These are phyloP conservation scores for Phyllosticta paracitricarpa DNA, from an alignment of 2,329 filamentous ascomycete genomes.

Conservation along the genomic window DNA sequence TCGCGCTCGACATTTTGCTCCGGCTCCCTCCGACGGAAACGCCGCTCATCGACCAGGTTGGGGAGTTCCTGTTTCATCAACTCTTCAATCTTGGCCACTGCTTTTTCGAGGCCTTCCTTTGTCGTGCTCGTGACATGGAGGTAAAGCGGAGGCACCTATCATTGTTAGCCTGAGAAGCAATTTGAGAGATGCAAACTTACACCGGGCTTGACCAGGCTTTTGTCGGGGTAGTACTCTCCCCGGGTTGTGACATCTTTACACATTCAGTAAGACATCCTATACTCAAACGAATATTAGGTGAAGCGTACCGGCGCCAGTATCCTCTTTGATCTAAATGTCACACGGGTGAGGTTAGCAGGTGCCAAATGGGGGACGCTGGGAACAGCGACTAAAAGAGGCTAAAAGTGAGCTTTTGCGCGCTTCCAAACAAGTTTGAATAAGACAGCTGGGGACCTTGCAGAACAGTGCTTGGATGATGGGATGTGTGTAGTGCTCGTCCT, in stretches of 20 bases:
- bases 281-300: slow-evolving; percentile 52
- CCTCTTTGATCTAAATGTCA: slow-evolving; percentile 98
- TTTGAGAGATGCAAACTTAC: slow-evolving; percentile 45
- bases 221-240: slow-evolving; percentile 94
- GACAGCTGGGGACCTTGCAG: slow-evolving; percentile 16
- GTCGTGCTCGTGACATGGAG: slow-evolving; percentile 89
- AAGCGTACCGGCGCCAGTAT: slow-evolving; percentile 98
- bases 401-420: slow-evolving; percentile 38
- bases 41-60: slow-evolving; percentile 86
- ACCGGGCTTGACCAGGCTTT: slow-evolving; percentile 87
- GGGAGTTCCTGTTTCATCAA: slow-evolving; percentile 94
- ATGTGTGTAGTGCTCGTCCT: slow-evolving; percentile 13
- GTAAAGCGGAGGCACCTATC: slow-evolving; percentile 81
- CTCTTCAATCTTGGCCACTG: slow-evolving; percentile 81
- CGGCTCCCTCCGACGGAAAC: slow-evolving; percentile 74
- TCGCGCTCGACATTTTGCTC: slow-evolving; percentile 72
- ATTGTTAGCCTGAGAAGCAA: not conserved
- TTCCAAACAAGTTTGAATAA: slow-evolving; percentile 16
- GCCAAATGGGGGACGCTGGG: slow-evolving; percentile 57
- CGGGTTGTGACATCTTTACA: slow-evolving; percentile 95
- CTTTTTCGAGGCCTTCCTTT: slow-evolving; percentile 84
- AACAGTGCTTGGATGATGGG: slow-evolving; percentile 1
- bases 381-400: slow-evolving; percentile 30
- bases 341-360: slow-evolving; percentile 85
- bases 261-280: slow-evolving; percentile 50